Percentiles rank a stretch among this genome's conserved stretches.
phyloP scores from a whole-genome alignment of 2,329 filamentous ascomycete species.

The Aspergillus sp. region DNA sequence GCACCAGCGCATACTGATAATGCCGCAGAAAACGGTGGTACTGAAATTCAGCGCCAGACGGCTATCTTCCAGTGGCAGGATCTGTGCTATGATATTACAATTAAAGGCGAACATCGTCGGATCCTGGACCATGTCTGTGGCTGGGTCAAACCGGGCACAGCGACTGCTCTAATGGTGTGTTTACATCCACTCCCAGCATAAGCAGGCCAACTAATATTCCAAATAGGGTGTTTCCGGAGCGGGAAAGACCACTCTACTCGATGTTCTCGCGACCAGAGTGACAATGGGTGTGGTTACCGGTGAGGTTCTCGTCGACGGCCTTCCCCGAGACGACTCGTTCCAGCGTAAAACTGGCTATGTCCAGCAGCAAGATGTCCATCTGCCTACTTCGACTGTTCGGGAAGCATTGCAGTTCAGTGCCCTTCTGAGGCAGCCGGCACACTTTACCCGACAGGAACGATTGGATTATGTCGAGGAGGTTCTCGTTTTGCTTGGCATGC shows the following conservation, averaged over 20 bases:
- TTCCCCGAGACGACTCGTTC: conserved; percentile 76
- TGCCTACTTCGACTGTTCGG: conserved; percentile 81
- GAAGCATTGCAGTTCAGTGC: conserved; percentile 88
- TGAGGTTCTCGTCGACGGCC: conserved; percentile 80
- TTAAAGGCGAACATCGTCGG: conserved; percentile 74
- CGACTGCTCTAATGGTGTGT: conserved; percentile 89
- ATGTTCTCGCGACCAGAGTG: conserved; percentile 81
- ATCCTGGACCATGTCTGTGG: conserved; percentile 87
- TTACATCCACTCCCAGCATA: too few relatives aligned
- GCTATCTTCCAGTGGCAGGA: conserved; percentile 86
- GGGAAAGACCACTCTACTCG: conserved; percentile 87
- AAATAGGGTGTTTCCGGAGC: conserved; percentile 75
- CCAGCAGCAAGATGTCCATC: conserved; percentile 89
- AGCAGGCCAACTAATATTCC: conserved; percentile 25
- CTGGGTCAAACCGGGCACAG: conserved; percentile 89
- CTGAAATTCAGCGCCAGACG: conserved; percentile 65
- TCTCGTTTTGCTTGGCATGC: conserved; percentile 88
- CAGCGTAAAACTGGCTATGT: conserved; percentile 92
- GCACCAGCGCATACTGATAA: not conserved
- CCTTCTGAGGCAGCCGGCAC: conserved; percentile 77
- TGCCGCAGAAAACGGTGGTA: conserved; percentile 13
- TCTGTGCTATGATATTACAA: conserved; percentile 80
- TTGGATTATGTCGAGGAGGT: conserved; percentile 86
- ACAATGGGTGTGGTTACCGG: conserved; percentile 89
- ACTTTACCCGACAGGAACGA: conserved; percentile 76